Conservation (phyloP, 441 rosid genomes). For the Populus tomentosa region DNA sequence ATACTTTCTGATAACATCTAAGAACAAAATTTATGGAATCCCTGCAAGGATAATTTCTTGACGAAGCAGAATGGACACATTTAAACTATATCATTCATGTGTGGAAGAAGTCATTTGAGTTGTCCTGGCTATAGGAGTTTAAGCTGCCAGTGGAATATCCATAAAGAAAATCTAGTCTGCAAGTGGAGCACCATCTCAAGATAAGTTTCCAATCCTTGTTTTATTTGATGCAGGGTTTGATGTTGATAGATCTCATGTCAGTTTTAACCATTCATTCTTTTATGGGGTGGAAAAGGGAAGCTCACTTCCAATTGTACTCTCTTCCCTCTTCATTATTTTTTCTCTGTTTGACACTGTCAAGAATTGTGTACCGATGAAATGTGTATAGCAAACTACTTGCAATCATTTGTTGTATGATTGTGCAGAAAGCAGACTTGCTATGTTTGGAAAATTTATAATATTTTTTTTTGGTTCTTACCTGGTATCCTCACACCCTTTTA, state of each 20-base stretch:
- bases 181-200: background rate
- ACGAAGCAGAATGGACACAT: background rate
- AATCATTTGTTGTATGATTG: no score
- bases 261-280: background rate
- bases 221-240: background rate
- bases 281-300: background rate
- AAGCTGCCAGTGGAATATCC: background rate
- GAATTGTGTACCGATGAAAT: no score
- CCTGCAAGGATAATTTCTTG: background rate
- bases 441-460: no score
- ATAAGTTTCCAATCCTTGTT: conserved; percentile 2
- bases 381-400: no score
- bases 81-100: background rate
- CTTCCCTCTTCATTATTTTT: background rate
- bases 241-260: background rate
- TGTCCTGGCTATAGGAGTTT: background rate
- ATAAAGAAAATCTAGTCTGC: background rate
- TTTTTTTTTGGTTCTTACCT: no score
- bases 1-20: background rate
- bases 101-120: background rate
- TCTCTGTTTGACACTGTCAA: no score
- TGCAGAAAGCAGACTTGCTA: no score
- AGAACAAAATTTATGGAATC: background rate
- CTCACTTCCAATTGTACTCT: background rate
- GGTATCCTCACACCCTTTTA: no score